These are phyloP conservation scores for Cladosporium sphaerospermum DNA, from an alignment of 2,329 filamentous ascomycete genomes.

Conservation along the genomic window DNA sequence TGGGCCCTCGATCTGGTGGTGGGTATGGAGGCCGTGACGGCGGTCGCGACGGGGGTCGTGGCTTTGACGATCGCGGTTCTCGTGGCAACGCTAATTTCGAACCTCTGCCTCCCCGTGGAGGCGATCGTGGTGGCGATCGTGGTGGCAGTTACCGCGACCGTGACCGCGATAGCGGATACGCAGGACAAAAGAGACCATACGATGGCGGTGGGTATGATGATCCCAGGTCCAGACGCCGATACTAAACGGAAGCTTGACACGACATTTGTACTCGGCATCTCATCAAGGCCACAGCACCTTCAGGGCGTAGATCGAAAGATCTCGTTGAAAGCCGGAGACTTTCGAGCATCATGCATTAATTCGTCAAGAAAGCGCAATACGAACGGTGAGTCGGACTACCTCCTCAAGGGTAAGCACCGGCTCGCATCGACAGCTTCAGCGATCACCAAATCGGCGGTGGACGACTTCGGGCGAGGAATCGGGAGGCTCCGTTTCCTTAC, in stretches of 20 bases:
- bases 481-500: constrained; percentile 18
- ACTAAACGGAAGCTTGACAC: constrained; percentile 32
- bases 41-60: constrained; percentile 28
- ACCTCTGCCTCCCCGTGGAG: constrained; percentile 65
- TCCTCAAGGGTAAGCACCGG: constrained; percentile 32
- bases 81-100: constrained; percentile 73
- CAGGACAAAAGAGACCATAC: constrained; percentile 54
- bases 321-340: no score
- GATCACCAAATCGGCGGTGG: constrained; percentile 1
- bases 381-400: constrained; percentile 35
- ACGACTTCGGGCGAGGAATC: constrained; percentile 5
- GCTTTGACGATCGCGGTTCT: constrained; percentile 36
- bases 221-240: constrained; percentile 54
- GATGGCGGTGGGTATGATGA: constrained; percentile 77
- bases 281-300: not conserved
- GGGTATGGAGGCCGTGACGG: constrained; percentile 31
- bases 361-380: not conserved
- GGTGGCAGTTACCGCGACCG: constrained; percentile 42
- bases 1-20: constrained; percentile 45
- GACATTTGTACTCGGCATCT: constrained; percentile 1
- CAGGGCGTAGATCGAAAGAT: not conserved
- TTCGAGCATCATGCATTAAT: no score
- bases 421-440: constrained; percentile 18
- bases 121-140: constrained; percentile 44
- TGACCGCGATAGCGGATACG: constrained; percentile 39